Base-by-base conservation (phyloP, 1,139 yeast species). In the Pichiaceae sp. region DNA sequence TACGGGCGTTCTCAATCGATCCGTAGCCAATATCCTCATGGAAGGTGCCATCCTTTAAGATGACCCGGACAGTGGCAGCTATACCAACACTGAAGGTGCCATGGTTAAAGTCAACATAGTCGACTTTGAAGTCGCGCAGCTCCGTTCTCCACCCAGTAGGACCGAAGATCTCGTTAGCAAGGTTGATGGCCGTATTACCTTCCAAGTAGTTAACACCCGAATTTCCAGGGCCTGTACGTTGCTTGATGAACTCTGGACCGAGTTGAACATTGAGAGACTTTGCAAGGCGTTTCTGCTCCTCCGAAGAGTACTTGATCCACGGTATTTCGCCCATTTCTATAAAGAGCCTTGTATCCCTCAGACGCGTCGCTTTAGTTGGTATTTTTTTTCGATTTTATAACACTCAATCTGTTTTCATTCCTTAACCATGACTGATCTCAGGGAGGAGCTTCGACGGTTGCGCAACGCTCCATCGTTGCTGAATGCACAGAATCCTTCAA, bases 161-260 rank as follows among this genome's bases (percentile, higher is more conserved):
- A 0, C 93, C 93, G 66, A 83, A 82, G 8, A 82, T 75, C 49
- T 78, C 82, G 50, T 83, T 83, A 14, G 94, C 93, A 33, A 83
- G 58, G 52, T 80, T 79, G 31, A 83, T 69, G 3, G 83, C 89
- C 51, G 74, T 78, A 87, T 89, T 81, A 1, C 93, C 94, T 58
- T 81, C 91, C 23, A 82, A 68, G 49, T 82, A 82, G 2, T 82
- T 76, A 4, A 82, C 85, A 36, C 70, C 65, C 31, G 67, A 67
- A 6, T 81, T 78, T 2, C 86, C 86, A 20, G 80, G 86, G 1
- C 89, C 93, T 2, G 89, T 79, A 30, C 97, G 68, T 35, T 75
- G 74, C 29, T 95, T 78, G 24, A 91, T 78, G 52, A 76, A 89
- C 57, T 89, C 97, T 0, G 97, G 96, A 0, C 98, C 98, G 25